Percentiles rank a stretch among this genome's conserved stretches.
phyloP scores from a whole-genome alignment of 2,329 filamentous ascomycete genomes.

The Aciculosporium take region DNA sequence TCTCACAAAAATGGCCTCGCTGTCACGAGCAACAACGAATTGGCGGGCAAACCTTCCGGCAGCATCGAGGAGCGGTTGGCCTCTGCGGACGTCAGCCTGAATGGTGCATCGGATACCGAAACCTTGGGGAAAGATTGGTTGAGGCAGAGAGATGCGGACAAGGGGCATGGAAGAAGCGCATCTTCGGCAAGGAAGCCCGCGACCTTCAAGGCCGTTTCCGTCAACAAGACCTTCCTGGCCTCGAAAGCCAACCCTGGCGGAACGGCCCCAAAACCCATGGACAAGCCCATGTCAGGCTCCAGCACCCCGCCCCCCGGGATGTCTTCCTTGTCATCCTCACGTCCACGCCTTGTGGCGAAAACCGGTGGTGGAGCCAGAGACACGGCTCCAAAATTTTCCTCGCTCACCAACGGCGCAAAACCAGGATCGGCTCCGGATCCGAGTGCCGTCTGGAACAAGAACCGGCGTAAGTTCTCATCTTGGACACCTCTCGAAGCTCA shows the following conservation, averaged over 20 bases:
- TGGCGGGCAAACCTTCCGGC: conserved; percentile 43
- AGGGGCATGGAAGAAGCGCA: conserved; percentile 42
- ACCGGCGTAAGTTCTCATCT: conserved; percentile 47
- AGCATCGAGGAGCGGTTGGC: conserved; percentile 44
- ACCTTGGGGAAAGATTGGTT: conserved; percentile 44
- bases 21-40: conserved; percentile 30
- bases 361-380: conserved; percentile 47
- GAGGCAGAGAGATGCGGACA: conserved; percentile 41
- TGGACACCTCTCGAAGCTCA: not conserved
- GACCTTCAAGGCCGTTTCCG: conserved; percentile 73
- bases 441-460: conserved; percentile 78
- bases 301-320: conserved; percentile 31
- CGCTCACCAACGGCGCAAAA: conserved; percentile 41
- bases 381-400: conserved; percentile 28
- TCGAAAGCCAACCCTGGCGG: conserved; percentile 43
- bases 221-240: conserved; percentile 72
- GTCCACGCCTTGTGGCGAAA: conserved; percentile 64
- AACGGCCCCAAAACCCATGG: conserved; percentile 32
- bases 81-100: conserved; percentile 54
- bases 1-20: conserved; percentile 34
- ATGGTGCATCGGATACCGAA: conserved; percentile 65
- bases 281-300: conserved; percentile 34
- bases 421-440: conserved; percentile 50
- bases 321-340: conserved; percentile 36
- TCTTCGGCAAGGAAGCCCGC: conserved; percentile 58